Conservation (phyloP, 2,329 filamentous ascomycete species). For the Davidsoniella australis region DNA sequence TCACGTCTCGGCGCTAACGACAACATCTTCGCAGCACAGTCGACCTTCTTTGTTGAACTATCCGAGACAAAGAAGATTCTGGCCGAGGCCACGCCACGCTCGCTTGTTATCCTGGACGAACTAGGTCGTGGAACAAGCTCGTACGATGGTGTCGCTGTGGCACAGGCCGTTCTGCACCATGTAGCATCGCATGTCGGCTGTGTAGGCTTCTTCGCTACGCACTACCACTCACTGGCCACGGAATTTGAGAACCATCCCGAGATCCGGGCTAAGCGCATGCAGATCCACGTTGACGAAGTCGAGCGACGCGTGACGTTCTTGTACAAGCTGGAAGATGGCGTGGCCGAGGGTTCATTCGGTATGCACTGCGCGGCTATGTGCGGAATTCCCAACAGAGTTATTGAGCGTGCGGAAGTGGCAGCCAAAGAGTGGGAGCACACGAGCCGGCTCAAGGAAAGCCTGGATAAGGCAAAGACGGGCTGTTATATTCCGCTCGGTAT, state of each 20-base stretch:
- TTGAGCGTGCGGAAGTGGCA: slow-evolving; percentile 73
- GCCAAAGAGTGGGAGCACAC: slow-evolving; percentile 93
- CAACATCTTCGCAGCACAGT: slow-evolving; percentile 96
- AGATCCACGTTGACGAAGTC: slow-evolving; percentile 77
- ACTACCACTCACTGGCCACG: slow-evolving; percentile 84
- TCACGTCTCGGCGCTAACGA: slow-evolving; percentile 92
- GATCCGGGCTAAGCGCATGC: slow-evolving; percentile 75
- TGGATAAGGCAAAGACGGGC: slow-evolving; percentile 63
- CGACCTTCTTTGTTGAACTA: slow-evolving; percentile 94
- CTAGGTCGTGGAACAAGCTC: slow-evolving; percentile 86
- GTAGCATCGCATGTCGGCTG: slow-evolving; percentile 86
- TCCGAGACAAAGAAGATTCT: slow-evolving; percentile 98
- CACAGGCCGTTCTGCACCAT: slow-evolving; percentile 93
- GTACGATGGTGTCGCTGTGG: slow-evolving; percentile 92
- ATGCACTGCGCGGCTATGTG: slow-evolving; percentile 99
- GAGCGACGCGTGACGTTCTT: slow-evolving; percentile 84
- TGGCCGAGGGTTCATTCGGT: slow-evolving; percentile 91
- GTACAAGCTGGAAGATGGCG: slow-evolving; percentile 83
- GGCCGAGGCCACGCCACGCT: slow-evolving; percentile 80
- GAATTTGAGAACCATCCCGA: slow-evolving; percentile 86
- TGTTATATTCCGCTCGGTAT: slow-evolving; percentile 73
- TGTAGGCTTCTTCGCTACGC: slow-evolving; percentile 90
- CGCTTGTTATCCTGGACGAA: slow-evolving; percentile 91
- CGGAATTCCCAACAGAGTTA: slow-evolving; percentile 67
- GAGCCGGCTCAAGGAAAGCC: slow-evolving; percentile 68